Evolutionary conservation across 805 yeast species (phyloP).

Genomic region (Kazachstania viticola): DNA sequence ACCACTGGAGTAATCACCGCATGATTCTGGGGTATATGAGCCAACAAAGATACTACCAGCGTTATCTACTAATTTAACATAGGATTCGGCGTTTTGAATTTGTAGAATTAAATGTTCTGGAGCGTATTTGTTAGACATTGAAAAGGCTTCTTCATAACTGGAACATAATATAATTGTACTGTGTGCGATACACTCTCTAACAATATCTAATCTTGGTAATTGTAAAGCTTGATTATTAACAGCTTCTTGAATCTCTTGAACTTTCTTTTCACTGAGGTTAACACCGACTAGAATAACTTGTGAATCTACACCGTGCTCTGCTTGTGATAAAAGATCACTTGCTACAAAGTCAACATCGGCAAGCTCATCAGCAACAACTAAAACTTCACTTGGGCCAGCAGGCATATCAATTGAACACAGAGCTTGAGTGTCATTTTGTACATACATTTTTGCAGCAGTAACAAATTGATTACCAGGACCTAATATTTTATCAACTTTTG

Average conservation of each 20-base stretch:
- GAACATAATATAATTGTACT: slow-evolving; percentile 69
- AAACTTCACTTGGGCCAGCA: slow-evolving; percentile 97
- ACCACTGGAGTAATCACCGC: slow-evolving; percentile 97
- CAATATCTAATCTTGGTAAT: slow-evolving; percentile 87
- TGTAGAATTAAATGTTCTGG: slow-evolving; percentile 97
- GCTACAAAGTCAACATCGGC: slow-evolving; percentile 96
- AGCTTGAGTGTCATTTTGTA: slow-evolving; percentile 91
- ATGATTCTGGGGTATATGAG: slow-evolving; percentile 89
- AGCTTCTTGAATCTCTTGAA: slow-evolving; percentile 66
- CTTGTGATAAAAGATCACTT: slow-evolving; percentile 91
- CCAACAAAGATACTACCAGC: slow-evolving; percentile 98
- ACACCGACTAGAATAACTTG: slow-evolving; percentile 91
- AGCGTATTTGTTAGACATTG: slow-evolving; percentile 83
- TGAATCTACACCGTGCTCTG: slow-evolving; percentile 97
- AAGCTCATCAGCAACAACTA: slow-evolving; percentile 80
- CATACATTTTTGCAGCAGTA: slow-evolving; percentile 97
- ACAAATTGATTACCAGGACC: slow-evolving; percentile 99
- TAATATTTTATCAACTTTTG: slow-evolving; percentile 90
- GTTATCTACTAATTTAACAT: slow-evolving; percentile 65
- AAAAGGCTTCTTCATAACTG: slow-evolving; percentile 67
- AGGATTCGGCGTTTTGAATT: slow-evolving; percentile 62
- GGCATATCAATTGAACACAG: slow-evolving; percentile 98
- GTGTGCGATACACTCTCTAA: slow-evolving; percentile 84
- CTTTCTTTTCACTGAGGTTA: slow-evolving; percentile 45
- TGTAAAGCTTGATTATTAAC: slow-evolving; percentile 71